These are phyloP conservation scores for Herpetomonas muscarum DNA, from an alignment of 208 protist genomes.

Conservation along the genomic window DNA sequence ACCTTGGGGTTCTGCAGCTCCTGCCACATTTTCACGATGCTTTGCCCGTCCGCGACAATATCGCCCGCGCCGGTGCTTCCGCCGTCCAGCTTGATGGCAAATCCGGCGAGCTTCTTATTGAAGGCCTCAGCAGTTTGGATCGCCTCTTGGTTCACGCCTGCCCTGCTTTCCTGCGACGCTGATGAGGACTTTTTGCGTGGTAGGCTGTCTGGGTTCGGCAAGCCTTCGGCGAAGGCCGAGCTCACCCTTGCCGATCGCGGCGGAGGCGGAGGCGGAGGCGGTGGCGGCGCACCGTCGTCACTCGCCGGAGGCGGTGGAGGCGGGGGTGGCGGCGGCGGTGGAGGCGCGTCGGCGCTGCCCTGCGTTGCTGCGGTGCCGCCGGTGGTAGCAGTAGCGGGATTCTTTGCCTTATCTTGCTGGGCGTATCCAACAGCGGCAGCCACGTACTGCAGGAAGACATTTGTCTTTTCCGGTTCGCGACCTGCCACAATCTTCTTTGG, in stretches of 20 bases:
- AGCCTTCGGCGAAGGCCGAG: not conserved
- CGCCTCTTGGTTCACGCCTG: conserved; percentile 3
- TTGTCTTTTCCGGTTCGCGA: conserved; percentile 85
- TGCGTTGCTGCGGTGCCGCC: not conserved
- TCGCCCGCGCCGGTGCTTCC: conserved; percentile 15
- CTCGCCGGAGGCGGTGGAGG: not conserved
- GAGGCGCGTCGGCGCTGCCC: not conserved
- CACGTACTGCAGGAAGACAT: conserved; percentile 80
- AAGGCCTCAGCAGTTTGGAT: conserved; percentile 28
- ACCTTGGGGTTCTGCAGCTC: conserved; percentile 40
- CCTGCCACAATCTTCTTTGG: conserved; percentile 88
- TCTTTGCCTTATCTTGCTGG: conserved; percentile 68
- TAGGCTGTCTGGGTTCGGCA: conserved; percentile 19
- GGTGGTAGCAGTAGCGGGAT: not conserved
- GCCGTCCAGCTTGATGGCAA: conserved; percentile 50
- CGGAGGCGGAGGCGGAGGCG: not conserved
- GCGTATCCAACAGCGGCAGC: conserved; percentile 73
- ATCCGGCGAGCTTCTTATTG: conserved; percentile 49
- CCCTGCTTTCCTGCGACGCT: not conserved
- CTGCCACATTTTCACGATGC: conserved; percentile 78
- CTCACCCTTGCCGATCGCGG: not conserved
- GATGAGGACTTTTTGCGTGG: conserved; percentile 21
- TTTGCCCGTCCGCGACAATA: conserved; percentile 38
- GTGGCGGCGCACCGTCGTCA: not conserved
- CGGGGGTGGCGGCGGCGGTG: not conserved